Conservation (phyloP, 148 eudicot species). For the Camellia japonica region DNA sequence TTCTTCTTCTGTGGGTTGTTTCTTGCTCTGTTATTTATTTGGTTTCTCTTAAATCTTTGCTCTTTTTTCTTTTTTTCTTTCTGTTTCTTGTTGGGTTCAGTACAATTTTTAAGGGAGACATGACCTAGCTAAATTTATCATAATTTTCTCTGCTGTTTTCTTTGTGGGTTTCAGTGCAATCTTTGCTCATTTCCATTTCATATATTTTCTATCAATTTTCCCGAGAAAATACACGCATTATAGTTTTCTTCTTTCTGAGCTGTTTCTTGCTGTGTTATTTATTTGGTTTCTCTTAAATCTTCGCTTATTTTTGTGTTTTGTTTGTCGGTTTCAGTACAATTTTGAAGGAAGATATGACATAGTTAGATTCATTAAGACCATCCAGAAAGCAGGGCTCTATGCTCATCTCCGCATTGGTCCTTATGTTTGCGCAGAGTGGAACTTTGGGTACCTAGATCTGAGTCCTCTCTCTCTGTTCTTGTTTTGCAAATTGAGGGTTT, state of each 20-base stretch:
- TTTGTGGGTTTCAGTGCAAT: background rate
- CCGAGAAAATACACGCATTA: too few species aligned
- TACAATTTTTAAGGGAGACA: too few species aligned
- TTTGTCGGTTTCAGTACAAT: constrained; percentile 47
- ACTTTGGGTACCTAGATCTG: constrained; percentile 60
- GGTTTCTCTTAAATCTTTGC: too few species aligned
- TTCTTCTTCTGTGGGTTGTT: too few species aligned
- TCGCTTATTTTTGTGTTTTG: background rate
- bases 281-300: too few species aligned
- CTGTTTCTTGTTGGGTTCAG: too few species aligned
- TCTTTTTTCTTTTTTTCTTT: too few species aligned
- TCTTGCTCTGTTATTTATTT: too few species aligned
- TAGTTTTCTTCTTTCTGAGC: too few species aligned
- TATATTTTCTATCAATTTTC: too few species aligned
- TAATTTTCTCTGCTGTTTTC: background rate
- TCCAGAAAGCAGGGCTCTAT: constrained; percentile 84
- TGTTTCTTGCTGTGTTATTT: background rate
- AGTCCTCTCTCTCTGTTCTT: background rate
- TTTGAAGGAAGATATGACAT: constrained; percentile 87
- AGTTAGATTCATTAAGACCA: constrained; percentile 73
- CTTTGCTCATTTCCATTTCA: background rate
- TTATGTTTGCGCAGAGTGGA: constrained; percentile 97
- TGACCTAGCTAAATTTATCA: too few species aligned
- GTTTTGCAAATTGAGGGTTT: background rate
- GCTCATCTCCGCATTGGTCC: constrained; percentile 90